These are phyloP conservation scores for Moesziomyces antarcticus DNA, from an alignment of 1,284 basidiomycete genomes.

Conservation along the genomic window DNA sequence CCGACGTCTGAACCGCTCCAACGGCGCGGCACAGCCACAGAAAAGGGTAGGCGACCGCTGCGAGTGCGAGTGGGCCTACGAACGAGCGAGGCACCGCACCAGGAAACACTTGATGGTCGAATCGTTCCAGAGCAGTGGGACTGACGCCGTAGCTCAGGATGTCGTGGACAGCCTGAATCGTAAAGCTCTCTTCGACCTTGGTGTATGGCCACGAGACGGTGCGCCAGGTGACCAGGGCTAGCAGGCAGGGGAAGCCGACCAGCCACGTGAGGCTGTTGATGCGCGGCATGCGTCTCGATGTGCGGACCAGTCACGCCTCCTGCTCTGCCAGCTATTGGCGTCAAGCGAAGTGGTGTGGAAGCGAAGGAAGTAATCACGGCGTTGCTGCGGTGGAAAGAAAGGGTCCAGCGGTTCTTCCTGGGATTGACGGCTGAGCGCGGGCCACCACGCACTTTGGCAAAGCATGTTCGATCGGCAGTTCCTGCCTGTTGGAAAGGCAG, in stretches of 20 bases:
- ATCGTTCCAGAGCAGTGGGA: conserved; percentile 71
- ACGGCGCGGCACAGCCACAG: conserved; percentile 65
- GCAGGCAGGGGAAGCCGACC: conserved; percentile 20
- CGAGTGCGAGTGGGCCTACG: conserved; percentile 73
- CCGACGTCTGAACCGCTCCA: conserved; percentile 72
- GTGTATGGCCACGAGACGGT: conserved; percentile 75
- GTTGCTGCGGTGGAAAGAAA: too few species aligned
- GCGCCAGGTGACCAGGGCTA: conserved; percentile 22
- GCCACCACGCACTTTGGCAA: too few species aligned
- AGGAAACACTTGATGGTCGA: conserved; percentile 89
- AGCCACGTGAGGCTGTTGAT: conserved; percentile 16
- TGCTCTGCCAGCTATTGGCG: not conserved
- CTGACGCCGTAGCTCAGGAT: conserved; percentile 79
- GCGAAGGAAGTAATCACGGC: too few species aligned
- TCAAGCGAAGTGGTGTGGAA: not conserved
- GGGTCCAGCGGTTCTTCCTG: too few species aligned
- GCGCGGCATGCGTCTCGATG: conserved; percentile 6
- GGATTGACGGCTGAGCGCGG: too few species aligned
- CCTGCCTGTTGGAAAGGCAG: too few species aligned
- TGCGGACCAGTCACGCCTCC: not conserved
- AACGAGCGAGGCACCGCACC: conserved; percentile 91
- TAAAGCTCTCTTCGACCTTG: conserved; percentile 98
- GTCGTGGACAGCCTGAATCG: conserved; percentile 90
- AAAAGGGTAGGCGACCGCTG: conserved; percentile 57
- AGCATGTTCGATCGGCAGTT: too few species aligned